phyloP scores from a whole-genome alignment of 1,284 basidiomycete genomes.

The Irpex sp. region DNA sequence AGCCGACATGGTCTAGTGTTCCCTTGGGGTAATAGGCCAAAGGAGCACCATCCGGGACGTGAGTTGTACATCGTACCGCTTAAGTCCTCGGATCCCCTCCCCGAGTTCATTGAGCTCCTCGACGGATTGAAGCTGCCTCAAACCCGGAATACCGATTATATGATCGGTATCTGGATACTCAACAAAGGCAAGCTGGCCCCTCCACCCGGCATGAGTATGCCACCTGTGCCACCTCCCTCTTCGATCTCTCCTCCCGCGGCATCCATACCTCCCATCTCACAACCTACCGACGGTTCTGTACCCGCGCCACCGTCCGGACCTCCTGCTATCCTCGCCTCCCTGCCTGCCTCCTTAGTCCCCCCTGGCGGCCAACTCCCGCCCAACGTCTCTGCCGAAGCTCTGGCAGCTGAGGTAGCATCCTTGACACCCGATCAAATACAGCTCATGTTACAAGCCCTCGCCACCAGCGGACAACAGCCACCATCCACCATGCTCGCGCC shows the following conservation, averaged over 20 bases:
- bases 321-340: neutral
- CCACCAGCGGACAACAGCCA: constrained; percentile 11
- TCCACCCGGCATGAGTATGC: constrained; percentile 25
- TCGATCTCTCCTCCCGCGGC: constrained; percentile 5
- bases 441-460: constrained; percentile 46
- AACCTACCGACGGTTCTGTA: neutral
- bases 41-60: constrained; percentile 73
- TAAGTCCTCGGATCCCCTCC: constrained; percentile 61
- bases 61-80: constrained; percentile 90
- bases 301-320: constrained; percentile 1
- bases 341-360: neutral
- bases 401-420: constrained; percentile 49
- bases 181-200: constrained; percentile 67
- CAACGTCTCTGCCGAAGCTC: constrained; percentile 13
- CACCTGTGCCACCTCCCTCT: constrained; percentile 17
- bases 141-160: constrained; percentile 55
- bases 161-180: constrained; percentile 83
- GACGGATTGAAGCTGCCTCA: constrained; percentile 76
- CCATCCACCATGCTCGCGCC: constrained; percentile 5
- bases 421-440: constrained; percentile 63
- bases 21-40: constrained; percentile 74
- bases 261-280: constrained; percentile 8
- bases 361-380: neutral
- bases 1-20: constrained; percentile 87
- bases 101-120: constrained; percentile 83